phyloP scores from a whole-genome alignment of 2,329 filamentous ascomycete species.

The Macrophomina pseudophaseolina region DNA sequence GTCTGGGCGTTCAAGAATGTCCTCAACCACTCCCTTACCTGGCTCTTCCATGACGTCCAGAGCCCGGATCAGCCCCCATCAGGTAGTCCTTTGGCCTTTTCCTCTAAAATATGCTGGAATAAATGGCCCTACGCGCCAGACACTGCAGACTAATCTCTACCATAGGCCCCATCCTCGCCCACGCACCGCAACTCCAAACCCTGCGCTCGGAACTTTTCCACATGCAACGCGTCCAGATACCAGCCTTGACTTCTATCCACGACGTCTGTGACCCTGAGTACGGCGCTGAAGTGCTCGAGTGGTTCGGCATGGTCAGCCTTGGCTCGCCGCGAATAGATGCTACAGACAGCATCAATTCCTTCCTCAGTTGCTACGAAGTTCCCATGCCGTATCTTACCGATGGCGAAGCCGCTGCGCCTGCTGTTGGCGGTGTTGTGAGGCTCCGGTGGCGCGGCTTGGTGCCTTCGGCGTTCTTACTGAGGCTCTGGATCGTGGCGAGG shows the following conservation, averaged over 20 bases:
- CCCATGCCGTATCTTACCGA: conserved; percentile 49
- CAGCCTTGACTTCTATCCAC: conserved; percentile 32
- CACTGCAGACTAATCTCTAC: too few species aligned
- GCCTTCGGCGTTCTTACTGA: conserved; percentile 40
- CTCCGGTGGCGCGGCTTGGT: conserved; percentile 53
- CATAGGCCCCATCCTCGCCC: conserved; percentile 11
- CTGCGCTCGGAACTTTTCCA: conserved; percentile 38
- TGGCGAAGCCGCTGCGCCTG: conserved; percentile 13
- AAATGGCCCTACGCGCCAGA: conserved; percentile 30
- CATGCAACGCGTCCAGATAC: conserved; percentile 33
- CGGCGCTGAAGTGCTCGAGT: conserved; percentile 72
- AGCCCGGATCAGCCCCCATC: conserved; percentile 36
- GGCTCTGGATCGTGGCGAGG: conserved; percentile 36
- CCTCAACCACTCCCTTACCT: conserved; percentile 68
- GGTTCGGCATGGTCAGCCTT: conserved; percentile 71
- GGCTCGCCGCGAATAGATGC: conserved; percentile 66
- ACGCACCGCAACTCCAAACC: conserved; percentile 27
- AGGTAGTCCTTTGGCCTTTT: conserved; percentile 44
- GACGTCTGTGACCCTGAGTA: conserved; percentile 64
- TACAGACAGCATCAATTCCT: conserved; percentile 68
- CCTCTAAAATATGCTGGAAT: conserved; percentile 1
- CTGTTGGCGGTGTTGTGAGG: conserved; percentile 37
- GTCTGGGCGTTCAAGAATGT: conserved; percentile 80
- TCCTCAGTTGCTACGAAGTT: conserved; percentile 69
- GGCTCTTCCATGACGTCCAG: conserved; percentile 75